Conservation (phyloP, 768 basidiomycete species). For the Trametes punicea region DNA sequence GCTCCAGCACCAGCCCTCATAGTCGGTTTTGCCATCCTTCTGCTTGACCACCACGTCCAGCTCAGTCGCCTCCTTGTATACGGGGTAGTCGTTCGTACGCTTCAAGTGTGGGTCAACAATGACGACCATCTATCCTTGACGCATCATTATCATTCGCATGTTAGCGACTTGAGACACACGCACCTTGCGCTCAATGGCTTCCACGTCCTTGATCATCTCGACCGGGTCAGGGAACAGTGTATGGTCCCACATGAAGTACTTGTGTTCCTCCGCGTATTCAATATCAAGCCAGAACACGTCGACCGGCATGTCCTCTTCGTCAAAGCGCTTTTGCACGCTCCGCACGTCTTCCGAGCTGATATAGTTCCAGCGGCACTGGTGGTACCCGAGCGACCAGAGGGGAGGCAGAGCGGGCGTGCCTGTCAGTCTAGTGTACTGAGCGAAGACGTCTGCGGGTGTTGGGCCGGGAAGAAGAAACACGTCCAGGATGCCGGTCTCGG, state of each 20-base stretch:
- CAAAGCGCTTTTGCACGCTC: conserved; percentile 81
- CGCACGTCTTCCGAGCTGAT: conserved; percentile 85
- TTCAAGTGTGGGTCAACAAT: conserved; percentile 98
- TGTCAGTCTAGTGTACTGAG: conserved; percentile 81
- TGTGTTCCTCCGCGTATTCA: conserved; percentile 90
- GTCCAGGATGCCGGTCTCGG: conserved; percentile 95
- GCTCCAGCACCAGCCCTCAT: conserved; percentile 99
- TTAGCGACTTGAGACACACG: conserved; percentile 1
- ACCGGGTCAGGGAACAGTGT: conserved; percentile 93
- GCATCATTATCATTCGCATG: conserved; percentile 6
- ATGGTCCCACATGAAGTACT: conserved; percentile 96
- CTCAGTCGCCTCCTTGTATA: conserved; percentile 82
- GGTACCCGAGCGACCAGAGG: conserved; percentile 89
- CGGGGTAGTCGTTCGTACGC: conserved; percentile 72
- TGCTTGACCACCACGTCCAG: conserved; percentile 80
- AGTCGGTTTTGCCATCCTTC: conserved; percentile 75
- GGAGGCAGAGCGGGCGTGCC: conserved; percentile 88
- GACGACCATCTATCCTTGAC: conserved; percentile 79
- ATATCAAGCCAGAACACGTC: conserved; percentile 98
- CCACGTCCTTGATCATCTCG: conserved; percentile 89
- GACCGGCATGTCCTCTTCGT: conserved; percentile 91
- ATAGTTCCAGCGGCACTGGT: conserved; percentile 99
- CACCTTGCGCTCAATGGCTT: conserved; percentile 82
- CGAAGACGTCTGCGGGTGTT: conserved; percentile 74
- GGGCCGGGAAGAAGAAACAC: conserved; percentile 93